Conservation (phyloP, 345 rosid species). For the Aethionema arabicum region DNA sequence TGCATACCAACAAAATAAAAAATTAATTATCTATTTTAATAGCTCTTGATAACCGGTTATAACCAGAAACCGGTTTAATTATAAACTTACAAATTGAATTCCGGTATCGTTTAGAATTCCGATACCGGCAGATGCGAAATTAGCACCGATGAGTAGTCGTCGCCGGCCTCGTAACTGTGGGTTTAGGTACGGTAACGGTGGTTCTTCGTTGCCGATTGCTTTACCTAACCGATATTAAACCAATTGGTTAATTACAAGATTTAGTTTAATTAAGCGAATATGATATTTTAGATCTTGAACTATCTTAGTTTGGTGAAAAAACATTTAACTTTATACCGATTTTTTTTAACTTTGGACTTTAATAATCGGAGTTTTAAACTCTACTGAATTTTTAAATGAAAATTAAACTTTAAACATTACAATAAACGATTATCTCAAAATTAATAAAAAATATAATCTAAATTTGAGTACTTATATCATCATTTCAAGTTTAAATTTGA, state of each 20-base stretch:
- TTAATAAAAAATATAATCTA: no score
- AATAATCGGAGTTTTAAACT: no score
- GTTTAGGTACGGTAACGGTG: slow-evolving; percentile 75
- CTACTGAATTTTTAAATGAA: no score
- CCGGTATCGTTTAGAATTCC: slow-evolving; percentile 95
- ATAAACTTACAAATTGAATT: slow-evolving; percentile 64
- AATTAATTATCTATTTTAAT: background rate
- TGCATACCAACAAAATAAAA: slow-evolving; percentile 26
- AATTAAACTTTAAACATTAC: no score
- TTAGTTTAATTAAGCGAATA: no score
- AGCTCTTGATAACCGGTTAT: background rate
- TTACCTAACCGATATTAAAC: slow-evolving; percentile 46
- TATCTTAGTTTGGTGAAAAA: no score
- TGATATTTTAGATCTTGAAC: no score
- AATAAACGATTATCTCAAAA: no score
- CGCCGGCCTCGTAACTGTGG: slow-evolving; percentile 60
- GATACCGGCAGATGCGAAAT: slow-evolving; percentile 92
- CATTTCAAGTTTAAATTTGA: no score
- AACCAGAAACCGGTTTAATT: background rate
- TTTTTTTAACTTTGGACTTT: no score
- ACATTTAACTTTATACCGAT: no score
- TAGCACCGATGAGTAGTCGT: slow-evolving; percentile 74
- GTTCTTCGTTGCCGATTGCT: slow-evolving; percentile 52
- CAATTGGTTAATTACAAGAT: background rate
- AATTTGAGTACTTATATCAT: no score